Conservation (phyloP, 345 rosid species). For the Eucalyptus rudis region DNA sequence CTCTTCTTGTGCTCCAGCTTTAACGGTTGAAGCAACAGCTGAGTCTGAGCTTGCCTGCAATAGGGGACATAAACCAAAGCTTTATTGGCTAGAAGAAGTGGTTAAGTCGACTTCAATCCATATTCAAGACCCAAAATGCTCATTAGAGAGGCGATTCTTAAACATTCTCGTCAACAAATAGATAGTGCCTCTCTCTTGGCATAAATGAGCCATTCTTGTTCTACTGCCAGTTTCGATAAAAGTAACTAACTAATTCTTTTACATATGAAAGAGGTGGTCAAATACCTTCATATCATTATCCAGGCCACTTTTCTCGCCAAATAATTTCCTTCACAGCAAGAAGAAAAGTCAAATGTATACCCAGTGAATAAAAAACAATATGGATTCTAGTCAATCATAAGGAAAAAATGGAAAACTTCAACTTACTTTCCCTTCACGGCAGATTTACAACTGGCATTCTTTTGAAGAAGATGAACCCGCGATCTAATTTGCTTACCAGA, state of each 20-base stretch:
- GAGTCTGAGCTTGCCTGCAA: constrained; percentile 20
- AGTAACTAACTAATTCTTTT: background rate
- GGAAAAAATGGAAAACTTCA: background rate
- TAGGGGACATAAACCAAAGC: background rate
- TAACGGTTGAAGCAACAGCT: constrained; percentile 6
- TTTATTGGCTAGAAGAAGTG: background rate
- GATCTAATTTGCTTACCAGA: constrained; percentile 17
- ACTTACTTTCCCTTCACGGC: constrained; percentile 33
- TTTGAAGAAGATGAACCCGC: constrained; percentile 8
- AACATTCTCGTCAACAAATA: background rate
- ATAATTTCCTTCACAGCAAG: constrained; percentile 41
- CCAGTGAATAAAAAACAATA: background rate
- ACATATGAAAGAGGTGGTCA: background rate
- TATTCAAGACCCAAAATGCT: background rate
- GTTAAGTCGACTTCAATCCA: background rate
- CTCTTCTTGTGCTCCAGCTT: background rate
- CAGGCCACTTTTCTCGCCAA: constrained; percentile 18
- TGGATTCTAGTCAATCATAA: background rate
- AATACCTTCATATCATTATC: constrained; percentile 42
- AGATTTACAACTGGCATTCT: constrained; percentile 19
- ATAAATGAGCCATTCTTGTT: background rate
- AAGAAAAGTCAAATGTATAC: background rate
- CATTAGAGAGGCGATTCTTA: background rate
- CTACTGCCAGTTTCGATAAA: background rate
- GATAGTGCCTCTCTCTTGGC: background rate